phyloP scores from a whole-genome alignment of 768 basidiomycete species.

The Pleurotus tuber-regium region DNA sequence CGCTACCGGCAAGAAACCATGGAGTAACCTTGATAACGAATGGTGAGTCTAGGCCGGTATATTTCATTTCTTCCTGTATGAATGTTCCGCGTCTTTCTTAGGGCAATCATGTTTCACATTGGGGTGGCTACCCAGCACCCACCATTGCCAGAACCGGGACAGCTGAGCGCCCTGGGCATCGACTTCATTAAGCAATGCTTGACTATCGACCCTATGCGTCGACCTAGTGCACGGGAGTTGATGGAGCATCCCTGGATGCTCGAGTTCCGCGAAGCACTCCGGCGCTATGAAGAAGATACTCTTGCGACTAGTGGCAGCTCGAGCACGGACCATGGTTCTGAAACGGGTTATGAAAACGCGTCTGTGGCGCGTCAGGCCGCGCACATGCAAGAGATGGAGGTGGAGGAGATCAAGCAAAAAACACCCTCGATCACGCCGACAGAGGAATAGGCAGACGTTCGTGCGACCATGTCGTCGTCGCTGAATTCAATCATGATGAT shows the following conservation, averaged over 20 bases:
- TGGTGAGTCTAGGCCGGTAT: constrained; percentile 55
- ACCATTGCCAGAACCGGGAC: constrained; percentile 86
- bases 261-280: constrained; percentile 70
- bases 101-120: constrained; percentile 99
- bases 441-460: constrained; percentile 38
- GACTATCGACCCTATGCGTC: constrained; percentile 77
- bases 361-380: constrained; percentile 55
- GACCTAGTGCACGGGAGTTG: constrained; percentile 84
- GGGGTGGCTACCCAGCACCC: constrained; percentile 97
- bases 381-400: constrained; percentile 57
- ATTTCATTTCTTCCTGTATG: neutral
- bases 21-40: constrained; percentile 99
- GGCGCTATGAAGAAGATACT: constrained; percentile 66
- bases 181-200: constrained; percentile 93
- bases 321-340: constrained; percentile 37
- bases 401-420: constrained; percentile 46
- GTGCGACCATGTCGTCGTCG: too few species aligned
- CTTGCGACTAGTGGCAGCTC: constrained; percentile 39
- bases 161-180: constrained; percentile 87
- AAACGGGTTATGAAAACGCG: constrained; percentile 48
- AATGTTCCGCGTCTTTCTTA: constrained; percentile 31
- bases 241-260: constrained; percentile 90
- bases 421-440: constrained; percentile 38
- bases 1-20: constrained; percentile 95
- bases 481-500: too few species aligned